Conservation (phyloP, 768 basidiomycete species). For the Dentipellis fragilis region DNA sequence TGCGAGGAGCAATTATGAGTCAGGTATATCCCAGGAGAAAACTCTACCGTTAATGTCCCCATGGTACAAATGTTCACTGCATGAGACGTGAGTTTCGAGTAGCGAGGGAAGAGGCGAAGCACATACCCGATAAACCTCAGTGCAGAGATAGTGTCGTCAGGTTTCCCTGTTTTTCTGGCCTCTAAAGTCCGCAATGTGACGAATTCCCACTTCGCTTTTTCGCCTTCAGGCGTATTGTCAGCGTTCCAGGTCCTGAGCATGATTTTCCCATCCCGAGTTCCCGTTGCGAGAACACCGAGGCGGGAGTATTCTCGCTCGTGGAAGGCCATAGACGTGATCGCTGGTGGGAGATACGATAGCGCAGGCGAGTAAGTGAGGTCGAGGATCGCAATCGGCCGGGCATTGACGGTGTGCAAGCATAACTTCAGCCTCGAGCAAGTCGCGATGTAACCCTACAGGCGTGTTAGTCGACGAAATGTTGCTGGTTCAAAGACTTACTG, state of each 20-base stretch:
- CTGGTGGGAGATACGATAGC: conserved; percentile 32
- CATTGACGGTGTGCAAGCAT: conserved; percentile 83
- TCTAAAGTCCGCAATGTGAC: conserved; percentile 59
- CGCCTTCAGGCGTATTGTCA: conserved; percentile 56
- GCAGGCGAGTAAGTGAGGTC: conserved; percentile 44
- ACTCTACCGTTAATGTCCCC: conserved; percentile 57
- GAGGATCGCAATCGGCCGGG: conserved; percentile 59
- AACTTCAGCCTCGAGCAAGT: conserved; percentile 66
- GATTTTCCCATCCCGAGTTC: conserved; percentile 66
- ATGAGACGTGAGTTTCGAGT: not conserved
- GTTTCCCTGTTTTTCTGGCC: conserved; percentile 27
- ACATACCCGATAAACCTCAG: conserved; percentile 70
- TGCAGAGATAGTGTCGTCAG: conserved; percentile 41
- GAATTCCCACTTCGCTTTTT: conserved; percentile 70
- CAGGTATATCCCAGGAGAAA: conserved; percentile 48
- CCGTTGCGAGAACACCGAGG: conserved; percentile 72
- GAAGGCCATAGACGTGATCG: conserved; percentile 73
- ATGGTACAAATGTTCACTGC: conserved; percentile 49
- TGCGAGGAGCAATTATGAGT: conserved; percentile 14
- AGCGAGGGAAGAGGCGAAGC: not conserved
- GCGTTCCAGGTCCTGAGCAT: conserved; percentile 79
- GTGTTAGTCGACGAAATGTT: not conserved
- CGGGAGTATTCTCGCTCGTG: conserved; percentile 82
- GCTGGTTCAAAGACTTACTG: conserved; percentile 39
- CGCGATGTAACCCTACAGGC: conserved; percentile 71